Conservation (phyloP, 371 early-diverging fungal genomes). For the Rhizopus sp. region DNA sequence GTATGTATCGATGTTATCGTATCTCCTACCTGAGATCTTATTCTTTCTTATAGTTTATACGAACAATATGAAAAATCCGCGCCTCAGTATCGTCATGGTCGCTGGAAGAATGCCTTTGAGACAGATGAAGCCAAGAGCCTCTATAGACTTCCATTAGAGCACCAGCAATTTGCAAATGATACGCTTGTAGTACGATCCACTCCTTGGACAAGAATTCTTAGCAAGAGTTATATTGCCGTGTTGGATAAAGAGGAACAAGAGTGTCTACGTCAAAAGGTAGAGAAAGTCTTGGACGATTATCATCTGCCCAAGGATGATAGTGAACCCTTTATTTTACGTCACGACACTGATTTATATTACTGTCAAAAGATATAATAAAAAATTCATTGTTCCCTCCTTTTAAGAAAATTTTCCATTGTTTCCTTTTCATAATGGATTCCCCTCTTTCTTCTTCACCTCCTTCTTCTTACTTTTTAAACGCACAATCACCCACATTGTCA, state of each 20-base stretch:
- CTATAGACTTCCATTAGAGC: constrained; percentile 27
- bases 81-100: constrained; percentile 43
- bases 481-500: no score
- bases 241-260: constrained; percentile 25
- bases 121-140: constrained; percentile 26
- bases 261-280: constrained; percentile 21
- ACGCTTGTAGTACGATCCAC: constrained; percentile 13
- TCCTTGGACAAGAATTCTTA: constrained; percentile 38
- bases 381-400: neutral
- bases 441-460: no score
- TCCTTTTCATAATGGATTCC: neutral
- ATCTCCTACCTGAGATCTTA: neutral
- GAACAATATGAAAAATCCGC: constrained; percentile 31
- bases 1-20: constrained; percentile 14
- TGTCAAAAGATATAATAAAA: constrained; percentile 19
- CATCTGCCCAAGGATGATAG: constrained; percentile 16
- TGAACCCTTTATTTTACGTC: constrained; percentile 26
- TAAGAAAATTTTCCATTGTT: neutral
- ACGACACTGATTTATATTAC: constrained; percentile 44
- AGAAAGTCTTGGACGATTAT: constrained; percentile 24
- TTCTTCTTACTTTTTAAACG: no score
- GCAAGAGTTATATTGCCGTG: constrained; percentile 49
- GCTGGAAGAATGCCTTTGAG: constrained; percentile 41
- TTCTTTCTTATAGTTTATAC: constrained; percentile 26
- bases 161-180: constrained; percentile 26